phyloP scores from a whole-genome alignment of 768 basidiomycete species.

The Termitomyces sp. region DNA sequence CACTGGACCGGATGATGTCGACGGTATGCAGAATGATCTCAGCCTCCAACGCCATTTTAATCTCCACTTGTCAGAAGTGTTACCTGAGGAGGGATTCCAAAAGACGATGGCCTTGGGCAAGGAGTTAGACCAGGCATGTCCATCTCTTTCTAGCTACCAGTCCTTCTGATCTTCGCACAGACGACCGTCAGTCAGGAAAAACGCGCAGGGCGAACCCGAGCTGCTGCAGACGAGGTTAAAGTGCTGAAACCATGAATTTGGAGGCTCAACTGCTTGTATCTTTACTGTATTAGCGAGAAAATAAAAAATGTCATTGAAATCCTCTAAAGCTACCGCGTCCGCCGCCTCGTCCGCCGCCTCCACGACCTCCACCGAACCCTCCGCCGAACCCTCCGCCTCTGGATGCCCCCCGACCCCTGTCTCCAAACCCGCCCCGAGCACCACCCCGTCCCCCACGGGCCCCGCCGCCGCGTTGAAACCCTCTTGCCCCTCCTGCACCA shows the following conservation, averaged over 20 bases:
- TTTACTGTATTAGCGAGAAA: background rate
- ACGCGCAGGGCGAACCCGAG: conserved; percentile 41
- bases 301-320: conserved; percentile 13
- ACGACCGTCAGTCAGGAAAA: conserved; percentile 42
- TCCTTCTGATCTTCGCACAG: conserved; percentile 14
- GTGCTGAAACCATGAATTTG: conserved; percentile 35
- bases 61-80: background rate
- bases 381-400: conserved; percentile 19
- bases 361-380: conserved; percentile 21
- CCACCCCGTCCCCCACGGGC: conserved; percentile 39
- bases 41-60: background rate
- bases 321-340: conserved; percentile 36
- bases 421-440: conserved; percentile 22
- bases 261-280: background rate
- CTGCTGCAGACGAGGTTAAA: conserved; percentile 44
- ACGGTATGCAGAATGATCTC: conserved; percentile 3
- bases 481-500: conserved; percentile 35
- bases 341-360: conserved; percentile 4
- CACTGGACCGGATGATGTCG: conserved; percentile 14
- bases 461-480: conserved; percentile 41
- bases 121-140: conserved; percentile 47
- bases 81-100: conserved; percentile 21
- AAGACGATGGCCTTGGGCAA: conserved; percentile 36
- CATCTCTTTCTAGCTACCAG: background rate
- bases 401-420: conserved; percentile 23